These are phyloP conservation scores for Zalaria obscura DNA, from an alignment of 2,329 filamentous ascomycete species.

Conservation along the genomic window DNA sequence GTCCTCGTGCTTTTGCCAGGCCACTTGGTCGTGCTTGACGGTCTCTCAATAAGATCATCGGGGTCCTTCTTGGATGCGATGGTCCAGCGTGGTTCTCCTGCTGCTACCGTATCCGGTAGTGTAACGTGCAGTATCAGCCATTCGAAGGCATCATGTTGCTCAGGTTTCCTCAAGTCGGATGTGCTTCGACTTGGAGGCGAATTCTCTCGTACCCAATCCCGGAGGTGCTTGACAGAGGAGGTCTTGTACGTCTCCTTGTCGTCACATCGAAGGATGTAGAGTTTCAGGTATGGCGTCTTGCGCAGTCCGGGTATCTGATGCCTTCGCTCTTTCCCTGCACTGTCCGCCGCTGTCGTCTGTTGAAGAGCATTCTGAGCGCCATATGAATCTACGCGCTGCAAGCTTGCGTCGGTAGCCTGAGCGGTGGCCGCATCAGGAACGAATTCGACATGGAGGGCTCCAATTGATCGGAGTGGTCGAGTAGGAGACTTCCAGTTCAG, in stretches of 20 bases:
- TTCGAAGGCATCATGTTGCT: constrained; percentile 93
- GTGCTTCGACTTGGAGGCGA: constrained; percentile 44
- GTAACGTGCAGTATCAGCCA: constrained; percentile 92
- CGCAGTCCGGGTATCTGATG: constrained; percentile 93
- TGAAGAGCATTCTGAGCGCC: background rate
- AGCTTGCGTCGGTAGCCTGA: background rate
- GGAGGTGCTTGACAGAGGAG: constrained; percentile 59
- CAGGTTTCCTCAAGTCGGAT: constrained; percentile 50
- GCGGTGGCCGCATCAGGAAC: constrained; percentile 33
- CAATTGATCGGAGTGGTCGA: constrained; percentile 82
- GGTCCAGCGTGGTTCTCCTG: constrained; percentile 58
- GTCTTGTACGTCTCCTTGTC: constrained; percentile 90
- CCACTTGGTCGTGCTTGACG: constrained; percentile 55
- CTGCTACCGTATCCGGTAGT: constrained; percentile 68
- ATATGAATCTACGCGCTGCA: constrained; percentile 5
- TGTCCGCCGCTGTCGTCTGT: background rate
- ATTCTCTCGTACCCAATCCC: constrained; percentile 81
- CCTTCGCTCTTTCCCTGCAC: constrained; percentile 42
- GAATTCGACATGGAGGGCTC: constrained; percentile 80
- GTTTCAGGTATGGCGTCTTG: constrained; percentile 84
- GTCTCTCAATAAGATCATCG: constrained; percentile 51
- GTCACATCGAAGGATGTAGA: constrained; percentile 81
- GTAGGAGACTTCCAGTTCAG: constrained; percentile 95
- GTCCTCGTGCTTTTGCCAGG: constrained; percentile 64
- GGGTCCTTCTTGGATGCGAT: constrained; percentile 30